Conservation (phyloP, 139 green algal genomes). For the Chlorella sp. region DNA sequence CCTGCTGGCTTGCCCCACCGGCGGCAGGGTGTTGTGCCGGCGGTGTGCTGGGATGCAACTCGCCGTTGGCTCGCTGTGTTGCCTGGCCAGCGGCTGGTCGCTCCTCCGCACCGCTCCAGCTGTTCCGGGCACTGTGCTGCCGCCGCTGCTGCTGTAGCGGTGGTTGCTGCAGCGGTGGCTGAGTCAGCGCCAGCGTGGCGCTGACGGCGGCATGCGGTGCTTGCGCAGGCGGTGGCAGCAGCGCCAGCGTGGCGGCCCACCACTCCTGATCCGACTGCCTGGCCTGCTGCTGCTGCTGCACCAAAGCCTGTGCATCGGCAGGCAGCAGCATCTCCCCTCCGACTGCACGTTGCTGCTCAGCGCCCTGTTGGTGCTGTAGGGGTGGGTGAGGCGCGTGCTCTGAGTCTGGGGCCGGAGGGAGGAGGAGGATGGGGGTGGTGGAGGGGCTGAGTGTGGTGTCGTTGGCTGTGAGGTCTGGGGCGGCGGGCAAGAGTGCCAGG, state of each 20-base stretch:
- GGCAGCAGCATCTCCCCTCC: too few relatives aligned
- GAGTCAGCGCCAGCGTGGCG: neutral
- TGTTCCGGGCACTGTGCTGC: too few relatives aligned
- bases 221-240: neutral
- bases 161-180: too few relatives aligned
- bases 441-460: neutral
- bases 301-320: too few relatives aligned
- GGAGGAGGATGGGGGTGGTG: neutral
- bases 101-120: neutral
- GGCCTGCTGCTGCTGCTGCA: neutral
- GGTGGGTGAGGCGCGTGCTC: neutral
- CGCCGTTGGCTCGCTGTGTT: neutral
- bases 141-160: too few relatives aligned
- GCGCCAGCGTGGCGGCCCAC: neutral
- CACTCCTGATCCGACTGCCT: neutral
- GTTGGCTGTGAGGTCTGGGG: neutral
- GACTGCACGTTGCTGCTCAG: neutral
- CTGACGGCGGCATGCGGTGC: neutral
- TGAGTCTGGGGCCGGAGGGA: neutral
- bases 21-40: too few relatives aligned
- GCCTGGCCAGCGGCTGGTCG: neutral
- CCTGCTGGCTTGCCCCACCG: too few relatives aligned
- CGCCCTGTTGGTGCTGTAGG: neutral
- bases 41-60: too few relatives aligned
- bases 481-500: neutral